Conservation (phyloP, 345 rosid genomes). For the Lumnitzera littorea region DNA sequence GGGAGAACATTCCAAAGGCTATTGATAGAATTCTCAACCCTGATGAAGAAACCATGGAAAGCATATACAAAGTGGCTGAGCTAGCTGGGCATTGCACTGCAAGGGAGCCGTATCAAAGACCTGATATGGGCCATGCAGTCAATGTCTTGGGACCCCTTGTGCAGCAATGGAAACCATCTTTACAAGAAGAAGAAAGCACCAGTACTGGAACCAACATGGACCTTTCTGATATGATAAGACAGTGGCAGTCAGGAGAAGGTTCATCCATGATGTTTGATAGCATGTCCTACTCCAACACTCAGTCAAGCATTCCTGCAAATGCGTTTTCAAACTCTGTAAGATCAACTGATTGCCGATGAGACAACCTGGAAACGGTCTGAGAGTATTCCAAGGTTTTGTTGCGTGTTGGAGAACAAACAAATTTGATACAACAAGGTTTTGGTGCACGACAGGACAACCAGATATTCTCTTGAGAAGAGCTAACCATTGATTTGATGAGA, state of each 20-base stretch:
- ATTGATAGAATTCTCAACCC: slow-evolving; percentile 49
- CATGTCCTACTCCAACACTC: slow-evolving; percentile 46
- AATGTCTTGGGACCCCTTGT: slow-evolving; percentile 66
- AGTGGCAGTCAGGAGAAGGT: slow-evolving; percentile 85
- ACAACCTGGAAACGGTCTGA: background rate
- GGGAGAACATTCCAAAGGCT: slow-evolving; percentile 55
- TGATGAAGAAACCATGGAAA: slow-evolving; percentile 57
- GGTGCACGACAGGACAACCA: background rate
- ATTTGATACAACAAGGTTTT: background rate
- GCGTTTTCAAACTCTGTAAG: slow-evolving; percentile 56
- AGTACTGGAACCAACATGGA: slow-evolving; percentile 69
- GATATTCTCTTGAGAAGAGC: background rate
- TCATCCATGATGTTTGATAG: slow-evolving; percentile 46
- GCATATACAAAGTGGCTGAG: slow-evolving; percentile 61
- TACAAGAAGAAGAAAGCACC: slow-evolving; percentile 46
- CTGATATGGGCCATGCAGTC: slow-evolving; percentile 90
- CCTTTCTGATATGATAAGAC: slow-evolving; percentile 73
- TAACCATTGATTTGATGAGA: background rate
- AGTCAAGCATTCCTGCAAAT: slow-evolving; percentile 59
- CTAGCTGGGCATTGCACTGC: slow-evolving; percentile 92
- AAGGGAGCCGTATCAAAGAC: slow-evolving; percentile 73
- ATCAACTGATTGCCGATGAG: slow-evolving; percentile 63
- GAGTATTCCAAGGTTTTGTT: slow-evolving; percentile 6
- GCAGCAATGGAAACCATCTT: slow-evolving; percentile 81
- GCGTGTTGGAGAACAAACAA: background rate